Conservation (phyloP, 257 asterid species). For the Anisodus acutangulus region DNA sequence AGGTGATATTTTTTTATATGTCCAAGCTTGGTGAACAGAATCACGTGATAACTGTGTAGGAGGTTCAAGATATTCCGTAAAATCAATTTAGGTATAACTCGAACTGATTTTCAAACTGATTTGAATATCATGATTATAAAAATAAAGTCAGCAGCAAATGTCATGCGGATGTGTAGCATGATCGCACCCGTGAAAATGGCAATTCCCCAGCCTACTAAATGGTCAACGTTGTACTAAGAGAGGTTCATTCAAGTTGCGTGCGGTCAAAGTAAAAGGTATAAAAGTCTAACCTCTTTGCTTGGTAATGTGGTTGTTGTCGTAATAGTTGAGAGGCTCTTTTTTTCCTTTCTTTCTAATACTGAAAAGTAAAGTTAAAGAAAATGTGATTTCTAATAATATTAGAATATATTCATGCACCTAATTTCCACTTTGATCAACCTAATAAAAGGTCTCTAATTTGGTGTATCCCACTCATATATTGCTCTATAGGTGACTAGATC, state of each 20-base stretch:
- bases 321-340: not conserved
- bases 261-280: constrained; percentile 1
- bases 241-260: constrained; percentile 1
- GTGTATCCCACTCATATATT: constrained; percentile 14
- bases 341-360: not conserved
- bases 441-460: not conserved
- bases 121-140: no score
- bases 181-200: not conserved
- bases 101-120: no score
- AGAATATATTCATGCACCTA: not conserved
- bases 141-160: not conserved
- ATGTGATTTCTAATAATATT: not conserved
- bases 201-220: not conserved
- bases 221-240: not conserved
- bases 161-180: not conserved
- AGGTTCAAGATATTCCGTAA: not conserved
- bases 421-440: not conserved
- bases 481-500: not conserved
- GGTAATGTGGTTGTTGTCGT: not conserved
- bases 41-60: not conserved
- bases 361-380: constrained; percentile 7
- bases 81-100: not conserved
- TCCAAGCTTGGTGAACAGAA: not conserved
- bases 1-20: not conserved
- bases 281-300: not conserved